Conservation (phyloP, 1,139 yeast species). For the Pichia sp. region DNA sequence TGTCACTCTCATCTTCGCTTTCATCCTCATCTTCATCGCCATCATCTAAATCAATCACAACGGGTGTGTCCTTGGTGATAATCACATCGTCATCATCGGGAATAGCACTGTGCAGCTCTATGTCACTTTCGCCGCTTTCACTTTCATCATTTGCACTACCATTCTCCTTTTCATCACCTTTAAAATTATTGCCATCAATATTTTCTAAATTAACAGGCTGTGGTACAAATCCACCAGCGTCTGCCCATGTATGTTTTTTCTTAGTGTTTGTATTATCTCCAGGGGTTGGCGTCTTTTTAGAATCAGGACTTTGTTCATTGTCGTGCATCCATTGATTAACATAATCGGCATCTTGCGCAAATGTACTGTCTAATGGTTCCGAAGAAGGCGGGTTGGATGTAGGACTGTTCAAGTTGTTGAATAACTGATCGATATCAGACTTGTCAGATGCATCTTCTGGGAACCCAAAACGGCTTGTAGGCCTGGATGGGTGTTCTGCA, state of each 20-base stretch:
- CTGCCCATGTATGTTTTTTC: slow-evolving; percentile 2
- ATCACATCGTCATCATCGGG: not conserved
- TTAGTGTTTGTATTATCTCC: not conserved
- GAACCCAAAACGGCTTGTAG: no score
- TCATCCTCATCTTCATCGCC: not conserved
- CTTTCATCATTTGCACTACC: no score
- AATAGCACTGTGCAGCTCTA: no score
- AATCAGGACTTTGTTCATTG: not conserved
- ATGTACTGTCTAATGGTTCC: slow-evolving; percentile 1
- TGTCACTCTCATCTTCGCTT: not conserved
- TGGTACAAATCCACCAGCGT: slow-evolving; percentile 6
- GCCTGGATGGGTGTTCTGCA: no score
- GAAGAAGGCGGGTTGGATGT: no score
- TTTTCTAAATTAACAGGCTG: not conserved
- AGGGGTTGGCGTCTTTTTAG: no score
- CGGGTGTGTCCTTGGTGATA: slow-evolving; percentile 28
- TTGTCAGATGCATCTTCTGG: no score
- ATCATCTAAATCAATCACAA: slow-evolving; percentile 16
- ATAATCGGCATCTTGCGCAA: slow-evolving; percentile 2
- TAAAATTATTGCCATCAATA: slow-evolving; percentile 5
- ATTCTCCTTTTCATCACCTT: not conserved
- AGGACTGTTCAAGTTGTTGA: no score
- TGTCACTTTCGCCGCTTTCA: no score
- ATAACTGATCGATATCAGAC: no score
- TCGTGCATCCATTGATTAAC: slow-evolving; percentile 6